Evolutionary conservation across 2,329 filamentous ascomycete genomes (phyloP).

Genomic region (Arthrocladium fulminans): DNA sequence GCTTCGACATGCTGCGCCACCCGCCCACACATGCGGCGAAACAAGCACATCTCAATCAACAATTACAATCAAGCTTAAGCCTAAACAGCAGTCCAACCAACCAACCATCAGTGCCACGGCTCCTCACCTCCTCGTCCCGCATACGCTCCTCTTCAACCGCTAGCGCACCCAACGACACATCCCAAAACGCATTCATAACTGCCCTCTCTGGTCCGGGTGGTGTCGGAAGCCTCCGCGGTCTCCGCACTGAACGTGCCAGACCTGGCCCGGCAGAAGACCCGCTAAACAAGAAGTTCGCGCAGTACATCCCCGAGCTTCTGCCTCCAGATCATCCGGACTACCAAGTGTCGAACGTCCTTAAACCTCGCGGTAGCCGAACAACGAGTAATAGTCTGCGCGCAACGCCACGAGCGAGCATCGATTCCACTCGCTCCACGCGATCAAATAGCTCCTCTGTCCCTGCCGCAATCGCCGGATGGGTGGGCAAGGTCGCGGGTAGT

Average conservation of each 20-base stretch:
- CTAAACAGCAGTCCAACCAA: constrained; percentile 30
- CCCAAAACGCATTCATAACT: constrained; percentile 32
- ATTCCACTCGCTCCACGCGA: constrained; percentile 39
- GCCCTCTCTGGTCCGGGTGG: constrained; percentile 79
- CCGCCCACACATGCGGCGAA: constrained; percentile 25
- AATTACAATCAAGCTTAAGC: constrained; percentile 25
- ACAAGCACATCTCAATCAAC: constrained; percentile 7
- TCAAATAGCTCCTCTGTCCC: constrained; percentile 50
- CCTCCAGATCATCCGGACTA: constrained; percentile 32
- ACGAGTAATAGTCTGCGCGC: constrained; percentile 20
- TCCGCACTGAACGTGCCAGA: constrained; percentile 45
- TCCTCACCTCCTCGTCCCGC: constrained; percentile 23
- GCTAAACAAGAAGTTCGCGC: constrained; percentile 73
- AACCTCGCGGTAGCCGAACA: constrained; percentile 13
- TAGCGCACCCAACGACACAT: constrained; percentile 27
- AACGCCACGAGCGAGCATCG: constrained; percentile 35
- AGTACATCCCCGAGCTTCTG: constrained; percentile 69
- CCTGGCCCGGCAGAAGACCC: constrained; percentile 72
- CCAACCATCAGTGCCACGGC: constrained; percentile 22
- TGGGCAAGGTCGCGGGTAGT: constrained; percentile 55
- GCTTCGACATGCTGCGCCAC: constrained; percentile 24
- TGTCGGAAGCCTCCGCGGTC: constrained; percentile 69
- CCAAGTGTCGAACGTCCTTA: constrained; percentile 28
- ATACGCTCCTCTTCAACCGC: constrained; percentile 19
- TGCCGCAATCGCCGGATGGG: constrained; percentile 80